Evolutionary conservation across 2,329 filamentous ascomycete genomes (phyloP).

Genomic region (Calonectria pseudoturangicola): DNA sequence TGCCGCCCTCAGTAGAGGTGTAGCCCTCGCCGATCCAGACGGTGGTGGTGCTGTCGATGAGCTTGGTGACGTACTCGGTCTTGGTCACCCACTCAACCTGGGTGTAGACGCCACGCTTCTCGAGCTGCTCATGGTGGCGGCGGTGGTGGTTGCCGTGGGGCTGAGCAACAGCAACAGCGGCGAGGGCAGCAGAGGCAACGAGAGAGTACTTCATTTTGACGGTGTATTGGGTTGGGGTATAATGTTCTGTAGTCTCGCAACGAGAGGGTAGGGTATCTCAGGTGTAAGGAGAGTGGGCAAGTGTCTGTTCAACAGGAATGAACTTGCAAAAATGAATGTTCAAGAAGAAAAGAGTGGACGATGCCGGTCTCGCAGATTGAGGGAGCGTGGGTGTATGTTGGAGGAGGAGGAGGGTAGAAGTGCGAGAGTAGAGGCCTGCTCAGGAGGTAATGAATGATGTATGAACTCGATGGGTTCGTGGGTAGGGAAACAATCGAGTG

Average conservation of each 20-base stretch:
- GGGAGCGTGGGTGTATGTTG: slow-evolving; percentile 48
- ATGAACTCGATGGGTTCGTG: slow-evolving; percentile 52
- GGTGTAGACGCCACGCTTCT: slow-evolving; percentile 66
- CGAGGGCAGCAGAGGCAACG: slow-evolving; percentile 58
- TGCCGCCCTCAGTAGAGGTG: slow-evolving; percentile 45
- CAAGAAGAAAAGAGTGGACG: slow-evolving; percentile 51
- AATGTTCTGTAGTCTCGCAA: slow-evolving; percentile 45
- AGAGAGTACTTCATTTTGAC: slow-evolving; percentile 65
- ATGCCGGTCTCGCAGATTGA: slow-evolving; percentile 49
- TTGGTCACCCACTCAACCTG: slow-evolving; percentile 72
- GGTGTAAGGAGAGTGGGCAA: slow-evolving; percentile 48
- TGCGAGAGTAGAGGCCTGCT: slow-evolving; percentile 56
- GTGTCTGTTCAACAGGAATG: slow-evolving; percentile 56
- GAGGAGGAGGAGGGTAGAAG: slow-evolving; percentile 16
- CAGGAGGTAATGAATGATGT: slow-evolving; percentile 54
- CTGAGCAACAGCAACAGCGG: slow-evolving; percentile 69
- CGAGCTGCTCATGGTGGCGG: slow-evolving; percentile 58
- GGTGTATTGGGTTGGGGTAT: slow-evolving; percentile 32
- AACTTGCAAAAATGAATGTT: slow-evolving; percentile 47
- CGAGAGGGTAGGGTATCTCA: slow-evolving; percentile 53
- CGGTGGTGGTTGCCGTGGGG: slow-evolving; percentile 66
- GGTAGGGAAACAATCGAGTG: slow-evolving; percentile 49
- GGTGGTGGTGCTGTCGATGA: slow-evolving; percentile 70
- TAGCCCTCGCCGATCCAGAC: slow-evolving; percentile 62
- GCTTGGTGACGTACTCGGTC: slow-evolving; percentile 67